These are phyloP conservation scores for Trichosporon ovoides DNA, from an alignment of 1,284 basidiomycete species.

Conservation along the genomic window DNA sequence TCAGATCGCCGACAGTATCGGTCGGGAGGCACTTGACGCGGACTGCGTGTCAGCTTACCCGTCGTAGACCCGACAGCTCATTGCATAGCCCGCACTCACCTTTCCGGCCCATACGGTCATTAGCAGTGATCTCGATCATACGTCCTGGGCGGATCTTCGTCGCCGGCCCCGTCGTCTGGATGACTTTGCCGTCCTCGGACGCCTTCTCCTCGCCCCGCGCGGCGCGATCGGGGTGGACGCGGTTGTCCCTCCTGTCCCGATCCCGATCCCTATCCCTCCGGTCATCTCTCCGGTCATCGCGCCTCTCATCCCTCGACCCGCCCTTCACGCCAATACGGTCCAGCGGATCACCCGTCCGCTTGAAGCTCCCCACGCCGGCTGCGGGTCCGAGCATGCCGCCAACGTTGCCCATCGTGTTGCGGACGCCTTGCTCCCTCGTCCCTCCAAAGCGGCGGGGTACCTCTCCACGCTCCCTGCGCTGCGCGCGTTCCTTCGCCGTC, in stretches of 20 bases:
- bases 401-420: slow-evolving; percentile 43
- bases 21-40: slow-evolving; percentile 89
- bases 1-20: slow-evolving; percentile 94
- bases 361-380: slow-evolving; percentile 33
- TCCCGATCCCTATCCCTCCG: too few relatives aligned
- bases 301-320: slow-evolving; percentile 10
- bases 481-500: slow-evolving; percentile 36
- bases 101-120: slow-evolving; percentile 94
- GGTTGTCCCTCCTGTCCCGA: slow-evolving; percentile 5
- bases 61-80: too few relatives aligned
- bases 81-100: too few relatives aligned
- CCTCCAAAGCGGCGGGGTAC: slow-evolving; percentile 44
- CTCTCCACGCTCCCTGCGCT: slow-evolving; percentile 38
- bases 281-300: background rate
- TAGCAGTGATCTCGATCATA: slow-evolving; percentile 79
- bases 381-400: slow-evolving; percentile 11
- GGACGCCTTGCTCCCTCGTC: slow-evolving; percentile 40
- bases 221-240: slow-evolving; percentile 4
- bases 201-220: slow-evolving; percentile 1
- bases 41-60: slow-evolving; percentile 55
- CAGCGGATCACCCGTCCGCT: slow-evolving; percentile 33
- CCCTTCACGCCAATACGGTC: slow-evolving; percentile 31
- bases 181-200: slow-evolving; percentile 12
- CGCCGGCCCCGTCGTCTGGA: slow-evolving; percentile 5
- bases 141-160: slow-evolving; percentile 24